These are phyloP conservation scores for Cyclotella cryptica DNA, from an alignment of 108 stramenopile genomes.

Conservation along the genomic window DNA sequence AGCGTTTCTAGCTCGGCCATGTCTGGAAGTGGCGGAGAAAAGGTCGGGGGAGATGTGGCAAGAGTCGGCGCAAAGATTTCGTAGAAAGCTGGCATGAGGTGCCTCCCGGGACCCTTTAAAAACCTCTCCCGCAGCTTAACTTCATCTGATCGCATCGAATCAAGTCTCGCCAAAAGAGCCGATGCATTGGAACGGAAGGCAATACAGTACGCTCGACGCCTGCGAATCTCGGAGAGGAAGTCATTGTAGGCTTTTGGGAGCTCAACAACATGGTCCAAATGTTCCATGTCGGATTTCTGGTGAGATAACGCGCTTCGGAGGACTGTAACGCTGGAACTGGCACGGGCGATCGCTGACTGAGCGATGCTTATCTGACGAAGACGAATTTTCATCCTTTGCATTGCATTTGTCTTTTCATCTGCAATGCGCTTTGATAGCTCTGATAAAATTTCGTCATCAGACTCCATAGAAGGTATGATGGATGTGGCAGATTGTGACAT, in stretches of 20 bases:
- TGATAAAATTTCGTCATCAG: constrained; percentile 64
- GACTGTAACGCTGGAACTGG: constrained; percentile 71
- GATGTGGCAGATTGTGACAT: constrained; percentile 71
- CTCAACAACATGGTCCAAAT: constrained; percentile 80
- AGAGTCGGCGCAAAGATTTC: constrained; percentile 87
- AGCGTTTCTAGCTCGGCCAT: constrained; percentile 76
- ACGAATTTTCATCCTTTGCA: constrained; percentile 82
- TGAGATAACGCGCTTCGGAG: constrained; percentile 73
- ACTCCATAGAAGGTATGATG: constrained; percentile 73
- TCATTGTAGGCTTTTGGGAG: constrained; percentile 71
- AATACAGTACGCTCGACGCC: constrained; percentile 78
- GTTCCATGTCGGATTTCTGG: constrained; percentile 76
- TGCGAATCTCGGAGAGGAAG: constrained; percentile 72
- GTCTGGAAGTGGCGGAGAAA: constrained; percentile 81
- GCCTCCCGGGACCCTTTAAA: constrained; percentile 77
- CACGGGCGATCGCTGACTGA: constrained; percentile 79
- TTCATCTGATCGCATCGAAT: constrained; percentile 81
- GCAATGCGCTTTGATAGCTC: constrained; percentile 73
- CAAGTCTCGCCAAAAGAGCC: constrained; percentile 77
- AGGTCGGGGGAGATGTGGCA: constrained; percentile 82
- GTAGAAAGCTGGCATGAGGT: constrained; percentile 88
- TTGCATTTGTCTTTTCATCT: constrained; percentile 73
- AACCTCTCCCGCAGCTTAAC: constrained; percentile 82
- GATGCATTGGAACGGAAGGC: constrained; percentile 71
- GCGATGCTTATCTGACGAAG: constrained; percentile 81